phyloP scores from a whole-genome alignment of 805 yeast genomes.

The Cyberlindnera mississippiensis region DNA sequence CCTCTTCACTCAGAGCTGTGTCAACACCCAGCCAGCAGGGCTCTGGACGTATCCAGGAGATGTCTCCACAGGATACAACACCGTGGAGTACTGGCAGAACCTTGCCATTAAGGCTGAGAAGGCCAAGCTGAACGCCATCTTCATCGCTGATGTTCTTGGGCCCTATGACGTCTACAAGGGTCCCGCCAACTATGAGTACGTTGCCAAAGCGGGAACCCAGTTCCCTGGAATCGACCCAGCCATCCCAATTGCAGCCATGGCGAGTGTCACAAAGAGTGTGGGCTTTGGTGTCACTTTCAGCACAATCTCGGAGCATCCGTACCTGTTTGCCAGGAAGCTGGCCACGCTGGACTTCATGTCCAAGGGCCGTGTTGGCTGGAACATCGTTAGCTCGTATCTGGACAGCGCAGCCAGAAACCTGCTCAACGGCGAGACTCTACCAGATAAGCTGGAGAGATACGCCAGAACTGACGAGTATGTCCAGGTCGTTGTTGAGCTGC shows the following conservation, averaged over 20 bases:
- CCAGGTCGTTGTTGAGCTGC: conserved; percentile 37
- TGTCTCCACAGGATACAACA: conserved; percentile 18
- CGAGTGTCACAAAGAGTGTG: conserved; percentile 37
- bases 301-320: conserved; percentile 43
- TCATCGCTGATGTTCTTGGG: conserved; percentile 40
- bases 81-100: conserved; percentile 36
- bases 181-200: conserved; percentile 16
- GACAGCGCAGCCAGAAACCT: conserved; percentile 43
- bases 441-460: conserved; percentile 41
- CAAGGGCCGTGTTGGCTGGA: conserved; percentile 46
- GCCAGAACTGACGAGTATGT: conserved; percentile 41
- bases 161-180: conserved; percentile 38
- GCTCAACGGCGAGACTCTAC: conserved; percentile 33
- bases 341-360: conserved; percentile 44
- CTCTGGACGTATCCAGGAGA: conserved; percentile 25
- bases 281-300: conserved; percentile 41
- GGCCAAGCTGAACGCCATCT: conserved; percentile 37
- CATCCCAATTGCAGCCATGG: conserved; percentile 37
- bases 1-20: conserved; percentile 22
- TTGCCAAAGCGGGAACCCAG: conserved; percentile 27
- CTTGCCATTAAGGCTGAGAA: conserved; percentile 36
- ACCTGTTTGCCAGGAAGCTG: conserved; percentile 40
- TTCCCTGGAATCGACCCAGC: conserved; percentile 39
- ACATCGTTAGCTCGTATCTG: conserved; percentile 40
- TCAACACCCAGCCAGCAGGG: conserved; percentile 19